Conservation (phyloP, 2,329 filamentous ascomycete species). For the Karstenula rhodostoma region DNA sequence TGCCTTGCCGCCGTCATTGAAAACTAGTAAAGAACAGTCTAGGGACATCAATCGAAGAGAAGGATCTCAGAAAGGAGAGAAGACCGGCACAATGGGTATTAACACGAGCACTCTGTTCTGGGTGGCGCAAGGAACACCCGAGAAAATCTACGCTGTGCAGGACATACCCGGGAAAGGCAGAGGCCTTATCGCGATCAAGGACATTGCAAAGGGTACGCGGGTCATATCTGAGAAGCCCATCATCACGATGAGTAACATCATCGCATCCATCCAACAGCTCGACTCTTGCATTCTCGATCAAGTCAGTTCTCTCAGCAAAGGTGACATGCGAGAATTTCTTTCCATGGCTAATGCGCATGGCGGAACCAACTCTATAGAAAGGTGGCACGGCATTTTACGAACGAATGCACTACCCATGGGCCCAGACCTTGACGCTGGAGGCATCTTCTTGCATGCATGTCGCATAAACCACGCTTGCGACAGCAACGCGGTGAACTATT, state of each 20-base stretch:
- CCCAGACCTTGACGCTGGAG: conserved; percentile 32
- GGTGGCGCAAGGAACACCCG: too few species aligned
- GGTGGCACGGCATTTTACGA: conserved; percentile 42
- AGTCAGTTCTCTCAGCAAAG: conserved; percentile 31
- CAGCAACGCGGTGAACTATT: conserved; percentile 47
- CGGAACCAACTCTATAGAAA: conserved; percentile 26
- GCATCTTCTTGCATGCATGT: conserved; percentile 46
- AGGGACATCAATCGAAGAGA: too few species aligned
- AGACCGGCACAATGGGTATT: too few species aligned
- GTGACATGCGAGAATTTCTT: conserved; percentile 36
- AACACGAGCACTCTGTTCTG: too few species aligned
- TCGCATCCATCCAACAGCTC: conserved; percentile 21
- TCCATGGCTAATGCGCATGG: conserved; percentile 41
- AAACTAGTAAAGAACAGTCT: too few species aligned
- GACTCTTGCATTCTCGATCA: conserved; percentile 25
- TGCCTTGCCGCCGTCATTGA: too few species aligned
- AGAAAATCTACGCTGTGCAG: conserved; percentile 20
- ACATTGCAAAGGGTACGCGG: conserved; percentile 51
- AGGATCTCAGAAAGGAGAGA: too few species aligned
- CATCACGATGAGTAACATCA: conserved; percentile 40
- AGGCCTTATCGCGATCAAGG: conserved; percentile 49
- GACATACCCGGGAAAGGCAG: conserved; percentile 47
- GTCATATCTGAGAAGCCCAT: conserved; percentile 53
- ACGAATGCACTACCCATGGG: conserved; percentile 44
- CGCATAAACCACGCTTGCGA: conserved; percentile 51